Evolutionary conservation across 2,329 filamentous ascomycete genomes (phyloP).

Genomic region (Cryphonectria naterciae): DNA sequence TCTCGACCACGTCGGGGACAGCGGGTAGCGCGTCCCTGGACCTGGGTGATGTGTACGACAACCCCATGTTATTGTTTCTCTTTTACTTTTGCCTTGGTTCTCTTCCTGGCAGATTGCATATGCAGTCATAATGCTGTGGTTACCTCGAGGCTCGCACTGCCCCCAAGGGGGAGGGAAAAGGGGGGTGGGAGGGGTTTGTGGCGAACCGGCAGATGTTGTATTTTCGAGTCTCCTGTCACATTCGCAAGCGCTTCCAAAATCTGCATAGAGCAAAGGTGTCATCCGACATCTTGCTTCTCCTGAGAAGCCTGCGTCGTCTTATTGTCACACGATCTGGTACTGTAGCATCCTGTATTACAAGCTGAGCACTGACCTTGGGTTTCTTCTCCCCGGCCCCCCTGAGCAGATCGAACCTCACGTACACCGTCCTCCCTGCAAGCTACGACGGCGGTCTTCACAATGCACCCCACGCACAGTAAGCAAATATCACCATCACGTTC

Average conservation of each 20-base stretch:
- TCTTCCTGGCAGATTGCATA: background rate
- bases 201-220: conserved; percentile 7
- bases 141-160: background rate
- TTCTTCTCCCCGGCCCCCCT: no score
- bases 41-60: conserved; percentile 36
- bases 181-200: background rate
- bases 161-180: background rate
- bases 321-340: background rate
- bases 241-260: background rate
- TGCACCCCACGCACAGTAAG: conserved; percentile 47
- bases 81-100: background rate
- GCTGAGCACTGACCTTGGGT: conserved; percentile 1
- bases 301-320: background rate
- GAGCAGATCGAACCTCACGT: conserved; percentile 39
- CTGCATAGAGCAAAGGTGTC: background rate
- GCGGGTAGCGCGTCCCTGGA: conserved; percentile 36
- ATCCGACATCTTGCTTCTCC: background rate
- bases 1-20: conserved; percentile 39
- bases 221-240: background rate
- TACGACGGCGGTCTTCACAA: conserved; percentile 47
- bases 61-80: background rate
- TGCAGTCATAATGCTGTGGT: background rate
- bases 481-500: background rate
- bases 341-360: background rate
- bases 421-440: conserved; percentile 41